A percentile compares a stretch with the other conserved stretches of the same genome.
Conservation (phyloP, 257 asterid species). For the Solanum ahanhuiri region DNA sequence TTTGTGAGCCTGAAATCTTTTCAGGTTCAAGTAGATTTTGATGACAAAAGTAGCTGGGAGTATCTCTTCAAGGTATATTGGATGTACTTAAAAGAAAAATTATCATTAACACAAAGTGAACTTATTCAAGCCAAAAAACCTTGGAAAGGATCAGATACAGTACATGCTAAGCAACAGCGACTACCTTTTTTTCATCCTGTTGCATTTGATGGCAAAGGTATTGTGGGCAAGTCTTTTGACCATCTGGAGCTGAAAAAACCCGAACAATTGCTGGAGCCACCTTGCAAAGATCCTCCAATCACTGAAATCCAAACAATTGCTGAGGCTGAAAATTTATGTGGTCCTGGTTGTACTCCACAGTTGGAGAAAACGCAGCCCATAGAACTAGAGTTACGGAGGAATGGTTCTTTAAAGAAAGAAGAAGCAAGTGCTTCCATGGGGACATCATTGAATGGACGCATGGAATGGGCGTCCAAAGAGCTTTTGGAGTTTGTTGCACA, state of each 20-base stretch:
- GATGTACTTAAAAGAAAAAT: constrained; percentile 48
- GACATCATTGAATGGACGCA: constrained; percentile 3
- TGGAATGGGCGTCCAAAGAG: constrained; percentile 68
- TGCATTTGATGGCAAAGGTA: constrained; percentile 20
- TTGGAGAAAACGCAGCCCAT: constrained; percentile 21
- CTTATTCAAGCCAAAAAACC: constrained; percentile 60
- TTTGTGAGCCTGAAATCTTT: not conserved
- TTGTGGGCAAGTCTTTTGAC: constrained; percentile 15
- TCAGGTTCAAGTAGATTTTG: constrained; percentile 86
- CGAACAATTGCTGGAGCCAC: constrained; percentile 7
- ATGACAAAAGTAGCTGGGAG: constrained; percentile 82
- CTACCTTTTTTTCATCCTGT: constrained; percentile 11
- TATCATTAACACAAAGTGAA: constrained; percentile 53
- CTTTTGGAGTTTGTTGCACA: constrained; percentile 70
- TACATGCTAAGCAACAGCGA: constrained; percentile 23
- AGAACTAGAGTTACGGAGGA: not conserved
- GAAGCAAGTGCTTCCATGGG: constrained; percentile 7
- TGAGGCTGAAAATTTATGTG: not conserved
- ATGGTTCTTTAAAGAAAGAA: constrained; percentile 9
- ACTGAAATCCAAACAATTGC: not conserved
- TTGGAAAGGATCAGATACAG: constrained; percentile 27
- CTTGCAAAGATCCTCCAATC: not conserved
- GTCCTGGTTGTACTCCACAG: constrained; percentile 10
- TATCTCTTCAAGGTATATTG: constrained; percentile 90
- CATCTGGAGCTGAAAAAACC: constrained; percentile 32